A percentile compares a stretch with the other conserved stretches of the same genome.
These are phyloP conservation scores for Anthracocystis setariae DNA, from an alignment of 1,284 basidiomycete genomes.

Conservation along the genomic window DNA sequence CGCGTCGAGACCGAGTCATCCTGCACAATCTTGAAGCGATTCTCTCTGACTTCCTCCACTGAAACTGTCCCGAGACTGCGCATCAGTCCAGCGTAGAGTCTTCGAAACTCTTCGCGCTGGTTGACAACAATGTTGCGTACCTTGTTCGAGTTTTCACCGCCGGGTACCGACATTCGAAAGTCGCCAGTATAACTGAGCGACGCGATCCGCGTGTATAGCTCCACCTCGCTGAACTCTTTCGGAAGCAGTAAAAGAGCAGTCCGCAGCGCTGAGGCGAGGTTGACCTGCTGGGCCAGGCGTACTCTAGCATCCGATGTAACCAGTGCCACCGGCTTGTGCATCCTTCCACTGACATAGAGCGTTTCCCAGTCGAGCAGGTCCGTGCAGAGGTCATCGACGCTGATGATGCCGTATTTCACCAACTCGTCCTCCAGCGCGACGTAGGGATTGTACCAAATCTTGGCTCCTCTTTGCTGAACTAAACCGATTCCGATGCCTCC, in stretches of 20 bases:
- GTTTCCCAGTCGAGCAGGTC: conserved; percentile 93
- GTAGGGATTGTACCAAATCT: conserved; percentile 77
- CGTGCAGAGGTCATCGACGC: conserved; percentile 84
- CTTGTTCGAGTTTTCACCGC: conserved; percentile 93
- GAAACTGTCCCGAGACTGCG: conserved; percentile 58
- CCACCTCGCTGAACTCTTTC: conserved; percentile 76
- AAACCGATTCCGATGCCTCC: conserved; percentile 81
- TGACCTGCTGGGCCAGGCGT: conserved; percentile 89
- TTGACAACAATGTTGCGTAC: conserved; percentile 78
- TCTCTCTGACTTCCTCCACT: conserved; percentile 37
- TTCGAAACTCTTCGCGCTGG: conserved; percentile 83
- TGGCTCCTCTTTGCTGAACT: conserved; percentile 83
- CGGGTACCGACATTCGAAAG: conserved; percentile 86
- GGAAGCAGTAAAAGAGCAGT: conserved; percentile 77
- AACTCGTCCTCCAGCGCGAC: conserved; percentile 71
- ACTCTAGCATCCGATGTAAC: conserved; percentile 79
- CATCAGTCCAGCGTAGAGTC: conserved; percentile 78
- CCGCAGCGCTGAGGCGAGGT: conserved; percentile 87
- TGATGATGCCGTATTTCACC: conserved; percentile 98
- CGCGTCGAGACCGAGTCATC: conserved; percentile 48
- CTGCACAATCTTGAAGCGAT: conserved; percentile 51
- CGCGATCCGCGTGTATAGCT: conserved; percentile 86
- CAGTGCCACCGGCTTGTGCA: conserved; percentile 83
- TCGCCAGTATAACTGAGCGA: conserved; percentile 85
- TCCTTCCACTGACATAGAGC: conserved; percentile 91